Evolutionary conservation across 2,329 filamentous ascomycete genomes (phyloP).

Genomic region (Fusarium hostae): DNA sequence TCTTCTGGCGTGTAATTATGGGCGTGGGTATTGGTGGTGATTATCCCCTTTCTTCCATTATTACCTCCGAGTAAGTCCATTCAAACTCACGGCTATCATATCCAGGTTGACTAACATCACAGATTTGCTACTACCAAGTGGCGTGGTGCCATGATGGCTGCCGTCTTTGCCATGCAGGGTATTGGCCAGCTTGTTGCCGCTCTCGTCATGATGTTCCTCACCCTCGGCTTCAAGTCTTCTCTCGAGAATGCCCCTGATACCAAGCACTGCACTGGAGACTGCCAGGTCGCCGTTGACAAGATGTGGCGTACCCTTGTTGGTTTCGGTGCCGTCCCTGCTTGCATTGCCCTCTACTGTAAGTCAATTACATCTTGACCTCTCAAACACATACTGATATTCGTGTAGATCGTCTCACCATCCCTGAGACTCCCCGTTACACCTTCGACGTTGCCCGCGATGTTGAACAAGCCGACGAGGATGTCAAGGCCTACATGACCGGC

Average conservation of each 20-base stretch:
- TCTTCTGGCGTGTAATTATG: conserved; percentile 87
- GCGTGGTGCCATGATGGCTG: conserved; percentile 87
- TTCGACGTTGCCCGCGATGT: conserved; percentile 83
- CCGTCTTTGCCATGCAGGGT: conserved; percentile 89
- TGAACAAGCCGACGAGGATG: conserved; percentile 77
- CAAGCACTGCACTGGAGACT: conserved; percentile 61
- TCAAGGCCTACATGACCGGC: conserved; percentile 78
- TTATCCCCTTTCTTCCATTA: conserved; percentile 84
- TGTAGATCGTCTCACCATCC: conserved; percentile 76
- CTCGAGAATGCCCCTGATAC: conserved; percentile 63
- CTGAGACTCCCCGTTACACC: conserved; percentile 88
- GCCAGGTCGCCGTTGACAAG: conserved; percentile 72
- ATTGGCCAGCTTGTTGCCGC: conserved; percentile 82
- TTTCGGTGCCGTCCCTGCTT: conserved; percentile 82
- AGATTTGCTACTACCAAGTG: conserved; percentile 81
- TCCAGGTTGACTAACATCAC: background rate
- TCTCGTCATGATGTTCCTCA: conserved; percentile 80
- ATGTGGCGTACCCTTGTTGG: conserved; percentile 88
- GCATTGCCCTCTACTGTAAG: conserved; percentile 79
- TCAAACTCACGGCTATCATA: fast-evolving
- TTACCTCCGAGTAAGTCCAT: conserved; percentile 76
- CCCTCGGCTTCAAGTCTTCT: conserved; percentile 74
- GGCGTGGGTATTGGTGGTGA: conserved; percentile 62
- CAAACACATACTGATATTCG: background rate
- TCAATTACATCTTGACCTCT: background rate